phyloP scores from a whole-genome alignment of 2,329 filamentous ascomycete genomes.

The Trichoderma sp. region DNA sequence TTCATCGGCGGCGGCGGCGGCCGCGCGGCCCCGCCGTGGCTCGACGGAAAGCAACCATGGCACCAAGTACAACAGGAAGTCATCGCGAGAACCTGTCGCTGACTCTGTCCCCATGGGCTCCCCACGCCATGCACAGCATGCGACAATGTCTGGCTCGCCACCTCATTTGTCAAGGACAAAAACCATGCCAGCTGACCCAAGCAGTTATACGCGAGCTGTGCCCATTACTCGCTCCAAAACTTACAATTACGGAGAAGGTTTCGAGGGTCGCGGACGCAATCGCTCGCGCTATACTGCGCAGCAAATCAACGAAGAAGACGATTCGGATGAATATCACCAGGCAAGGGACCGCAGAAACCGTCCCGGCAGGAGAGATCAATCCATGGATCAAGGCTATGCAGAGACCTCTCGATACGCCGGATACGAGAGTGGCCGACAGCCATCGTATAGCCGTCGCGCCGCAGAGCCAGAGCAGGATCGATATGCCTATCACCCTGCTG shows the following conservation, averaged over 20 bases:
- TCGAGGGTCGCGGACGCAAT: constrained; percentile 40
- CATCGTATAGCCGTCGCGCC: constrained; percentile 36
- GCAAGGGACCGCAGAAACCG: constrained; percentile 40
- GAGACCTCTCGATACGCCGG: constrained; percentile 37
- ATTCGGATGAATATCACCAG: constrained; percentile 40
- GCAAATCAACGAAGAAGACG: constrained; percentile 40
- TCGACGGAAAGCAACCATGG: constrained; percentile 34
- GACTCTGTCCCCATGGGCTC: constrained; percentile 37
- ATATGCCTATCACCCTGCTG: constrained; percentile 33
- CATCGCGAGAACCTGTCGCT: constrained; percentile 38
- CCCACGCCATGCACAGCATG: constrained; percentile 36
- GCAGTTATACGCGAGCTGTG: constrained; percentile 33
- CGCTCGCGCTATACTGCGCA: constrained; percentile 44
- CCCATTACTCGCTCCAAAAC: constrained; percentile 41
- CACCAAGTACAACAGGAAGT: constrained; percentile 36
- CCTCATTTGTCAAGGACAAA: constrained; percentile 40
- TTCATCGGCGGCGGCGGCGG: constrained; percentile 32
- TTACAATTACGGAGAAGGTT: constrained; percentile 34
- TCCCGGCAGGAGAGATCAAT: constrained; percentile 40
- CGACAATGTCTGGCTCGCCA: constrained; percentile 37
- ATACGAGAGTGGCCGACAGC: constrained; percentile 34
- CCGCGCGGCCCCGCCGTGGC: constrained; percentile 38
- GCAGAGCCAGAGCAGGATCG: constrained; percentile 31
- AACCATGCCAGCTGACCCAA: constrained; percentile 40
- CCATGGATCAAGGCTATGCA: constrained; percentile 35